Evolutionary conservation across 1,139 yeast genomes (phyloP), one percentile per base, ranked within the genome.

Genomic region (Martiniozyma asiatica): DNA sequence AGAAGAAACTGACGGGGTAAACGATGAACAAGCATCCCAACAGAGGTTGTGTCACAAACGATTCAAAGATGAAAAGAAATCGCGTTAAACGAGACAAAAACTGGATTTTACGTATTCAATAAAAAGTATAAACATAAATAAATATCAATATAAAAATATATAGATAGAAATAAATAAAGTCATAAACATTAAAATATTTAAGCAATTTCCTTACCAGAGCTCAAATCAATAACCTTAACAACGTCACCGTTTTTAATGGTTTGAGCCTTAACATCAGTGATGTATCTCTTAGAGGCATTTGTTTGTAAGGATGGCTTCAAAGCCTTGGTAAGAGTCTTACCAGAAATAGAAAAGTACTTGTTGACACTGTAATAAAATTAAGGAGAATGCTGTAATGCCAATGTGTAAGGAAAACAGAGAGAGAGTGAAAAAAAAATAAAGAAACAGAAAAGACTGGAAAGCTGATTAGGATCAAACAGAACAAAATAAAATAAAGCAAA

Each of bases 311-410:
- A 95, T 45, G 87, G 77, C 69, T 89, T 89, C 57, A 89, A 73
- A 33, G 96, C 78, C 49, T 70, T 67, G 66, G 97, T 85, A 52
- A 84, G 71, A 41, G 94, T 72, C 57, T 74, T 76, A 55, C 96
- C 94, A 48, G 95, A 82, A 54, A 89, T 71, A 47, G 94, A 73
- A 59, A 87, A 68, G 61, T 89, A 89, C 60, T 77, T 81, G 80
- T 82, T 82, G 66, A 79, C 74, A 45, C 76, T 69, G 40, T 26
- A 28, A 14, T 10, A 21, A 37, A 12, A 5, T n/a, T 10, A 20
- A 12, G 20, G 10, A 12, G 21, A 20, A 7, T 10, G 5, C 22
- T 20, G 22, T n/a, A n/a, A n/a, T n/a, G n/a, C n/a, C n/a, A n/a
- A n/a, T n/a, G n/a, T n/a, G n/a, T n/a, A n/a, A n/a, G n/a, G n/a